Evolutionary conservation across 1,284 basidiomycete species (phyloP), one percentile per base, ranked within the genome.

Genomic region (Gymnopus androsaceus): DNA sequence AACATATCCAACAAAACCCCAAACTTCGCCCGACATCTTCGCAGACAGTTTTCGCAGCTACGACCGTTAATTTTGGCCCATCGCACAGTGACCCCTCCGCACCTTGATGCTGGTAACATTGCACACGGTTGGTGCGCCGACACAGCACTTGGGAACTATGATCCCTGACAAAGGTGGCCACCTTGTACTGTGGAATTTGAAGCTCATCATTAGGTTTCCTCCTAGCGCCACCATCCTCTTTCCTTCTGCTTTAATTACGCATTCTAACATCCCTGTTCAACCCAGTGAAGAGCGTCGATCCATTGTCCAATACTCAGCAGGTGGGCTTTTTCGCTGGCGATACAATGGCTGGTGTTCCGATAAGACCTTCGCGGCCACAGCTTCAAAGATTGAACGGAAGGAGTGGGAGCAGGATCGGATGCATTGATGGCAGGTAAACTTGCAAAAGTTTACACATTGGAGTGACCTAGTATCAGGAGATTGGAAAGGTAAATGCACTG

Each of bases 291-390:
- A 25, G 4, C 36, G 53, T 17, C 48, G 48, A 19, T 46, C 53
- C 15, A n/a, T 54, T 9, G 31, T 54, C 7, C 53, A 54, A 30
- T 47, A 38, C 36, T 54, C 53, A 6, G 42, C 53, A n/a, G 33
- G 31, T 4, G 53, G 53, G 9, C 42, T 54, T 15, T 54, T 54
- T 38, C 34, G 36, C 14, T 54, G 53, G 53, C 12, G 28, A 63
- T 33, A 44, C 21, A 44, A 44, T 14, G 41, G 41, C 11, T 44
- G 21, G 21, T 44, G 41, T 21, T 44, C 41, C 7, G 41, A 44
- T 15, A 44, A 44, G 41, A 15, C 9, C 14, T 28, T 44, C 8
- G 7, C 23, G 6, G 7, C 14, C 17, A 44, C 14, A 21, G 41
- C 41, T 44, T 8, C 23, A 12, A 12, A 23, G 23, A 23, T 14